phyloP scores from a whole-genome alignment of 345 rosid genomes.

The Sisymbrium irio region DNA sequence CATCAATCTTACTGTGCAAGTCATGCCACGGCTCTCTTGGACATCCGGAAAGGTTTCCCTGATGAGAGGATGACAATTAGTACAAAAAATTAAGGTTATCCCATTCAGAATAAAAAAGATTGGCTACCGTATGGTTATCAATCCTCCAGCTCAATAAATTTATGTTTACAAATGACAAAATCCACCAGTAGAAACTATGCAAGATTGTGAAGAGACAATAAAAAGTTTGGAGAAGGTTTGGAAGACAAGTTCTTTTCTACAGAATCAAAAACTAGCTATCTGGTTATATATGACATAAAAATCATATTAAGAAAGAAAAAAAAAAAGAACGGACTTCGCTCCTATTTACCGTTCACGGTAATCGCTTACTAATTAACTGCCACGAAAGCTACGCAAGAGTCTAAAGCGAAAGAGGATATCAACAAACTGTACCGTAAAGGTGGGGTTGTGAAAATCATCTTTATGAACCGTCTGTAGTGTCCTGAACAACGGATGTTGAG shows the following conservation, averaged over 20 bases:
- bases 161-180: neutral
- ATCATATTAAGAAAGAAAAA: neutral
- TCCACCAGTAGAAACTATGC: neutral
- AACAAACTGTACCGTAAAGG: slow-evolving; percentile 50
- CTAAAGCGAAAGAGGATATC: neutral
- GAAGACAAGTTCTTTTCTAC: neutral
- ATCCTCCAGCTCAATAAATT: neutral
- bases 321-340: neutral
- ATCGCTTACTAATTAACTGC: neutral
- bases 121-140: neutral
- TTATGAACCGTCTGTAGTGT: slow-evolving; percentile 51
- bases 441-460: slow-evolving; percentile 56
- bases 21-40: slow-evolving; percentile 98
- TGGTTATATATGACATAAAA: neutral
- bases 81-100: neutral
- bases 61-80: neutral
- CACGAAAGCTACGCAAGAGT: slow-evolving; percentile 5
- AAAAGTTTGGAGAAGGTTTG: neutral
- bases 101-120: neutral
- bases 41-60: slow-evolving; percentile 72
- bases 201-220: neutral
- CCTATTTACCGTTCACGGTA: slow-evolving; percentile 6
- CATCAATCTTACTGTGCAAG: slow-evolving; percentile 74
- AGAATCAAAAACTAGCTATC: neutral
- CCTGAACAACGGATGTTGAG: slow-evolving; percentile 58